Base-by-base conservation (phyloP, 2,329 filamentous ascomycete genomes). In the Fusarium sarcochroum region DNA sequence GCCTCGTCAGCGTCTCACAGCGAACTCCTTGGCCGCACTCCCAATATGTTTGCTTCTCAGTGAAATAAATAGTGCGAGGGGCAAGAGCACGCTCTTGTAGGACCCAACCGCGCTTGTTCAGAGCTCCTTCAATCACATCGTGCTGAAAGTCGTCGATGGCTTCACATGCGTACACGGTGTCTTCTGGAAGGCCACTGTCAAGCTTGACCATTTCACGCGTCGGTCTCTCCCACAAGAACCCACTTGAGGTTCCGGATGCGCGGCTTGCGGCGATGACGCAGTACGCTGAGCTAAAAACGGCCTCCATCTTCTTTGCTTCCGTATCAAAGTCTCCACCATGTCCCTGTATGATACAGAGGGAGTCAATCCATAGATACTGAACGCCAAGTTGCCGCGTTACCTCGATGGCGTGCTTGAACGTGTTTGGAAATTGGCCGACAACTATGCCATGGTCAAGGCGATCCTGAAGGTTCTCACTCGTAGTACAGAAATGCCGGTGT, bases 61-160 rank as follows among this genome's bases (percentile, higher is more conserved):
- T 58, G n/a, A 70, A 72, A 17, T 66, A 66, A 6, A 72, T 64
- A 1, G 69, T 72, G 6, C 70, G 59, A 9, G 55, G 41, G 4
- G 70, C 58, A 1, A 72, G 58, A 6, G 66, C 66, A 3, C 66
- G 47, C 6, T 65, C 62, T 23, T 65, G 62, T 1, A 65, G 13
- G 0, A 58, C 59, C 62, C 62, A 65, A 8, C 59, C 62, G 0
- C 62, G 38, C 6, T 37, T 52, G 11, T 65, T 64, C 3, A 65
- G 15, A 3, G 48, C 18, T n/a, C 68, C 55, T 46, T 66, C 48
- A 30, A 55, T 54, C 7, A 71, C 69, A 15, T 72, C 55, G 2
- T 40, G 23, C 2, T 64, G 42, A 9, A 72, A 72, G 18, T 71
- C 17, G 7, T 72, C 68, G 11, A 71, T 63, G 4, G 21, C 46